phyloP scores from a whole-genome alignment of 2,329 filamentous ascomycete genomes.

The Sarocladium kiliense region DNA sequence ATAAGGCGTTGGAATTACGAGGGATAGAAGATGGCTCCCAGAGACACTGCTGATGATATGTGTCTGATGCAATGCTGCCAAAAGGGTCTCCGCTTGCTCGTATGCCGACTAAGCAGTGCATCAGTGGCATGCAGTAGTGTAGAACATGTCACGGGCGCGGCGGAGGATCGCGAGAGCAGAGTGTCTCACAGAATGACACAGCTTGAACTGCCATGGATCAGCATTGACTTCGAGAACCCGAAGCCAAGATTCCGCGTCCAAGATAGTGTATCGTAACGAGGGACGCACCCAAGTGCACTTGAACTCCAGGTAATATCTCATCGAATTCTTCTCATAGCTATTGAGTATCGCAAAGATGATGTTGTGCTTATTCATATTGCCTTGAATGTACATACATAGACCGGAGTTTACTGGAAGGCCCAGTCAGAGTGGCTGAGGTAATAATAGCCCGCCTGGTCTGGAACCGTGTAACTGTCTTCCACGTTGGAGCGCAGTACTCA shows the following conservation, averaged over 20 bases:
- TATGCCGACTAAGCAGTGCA: neutral
- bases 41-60: neutral
- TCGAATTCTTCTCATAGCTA: neutral
- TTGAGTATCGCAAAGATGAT: neutral
- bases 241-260: neutral
- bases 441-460: neutral
- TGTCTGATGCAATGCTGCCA: neutral
- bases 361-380: neutral
- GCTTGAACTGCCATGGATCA: neutral
- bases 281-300: neutral
- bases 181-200: neutral
- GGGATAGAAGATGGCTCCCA: neutral
- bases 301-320: neutral
- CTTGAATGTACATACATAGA: neutral
- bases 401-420: neutral
- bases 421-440: neutral
- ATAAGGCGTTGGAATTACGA: neutral
- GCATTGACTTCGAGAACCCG: neutral
- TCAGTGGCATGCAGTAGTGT: neutral
- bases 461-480: neutral
- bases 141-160: neutral
- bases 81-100: neutral
- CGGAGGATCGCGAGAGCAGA: neutral
- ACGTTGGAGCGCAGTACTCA: neutral
- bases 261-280: neutral